A percentile compares a stretch with the other conserved stretches of the same genome.
These are phyloP conservation scores for Penicillium sp. DNA, from an alignment of 2,329 filamentous ascomycete genomes.

Conservation along the genomic window DNA sequence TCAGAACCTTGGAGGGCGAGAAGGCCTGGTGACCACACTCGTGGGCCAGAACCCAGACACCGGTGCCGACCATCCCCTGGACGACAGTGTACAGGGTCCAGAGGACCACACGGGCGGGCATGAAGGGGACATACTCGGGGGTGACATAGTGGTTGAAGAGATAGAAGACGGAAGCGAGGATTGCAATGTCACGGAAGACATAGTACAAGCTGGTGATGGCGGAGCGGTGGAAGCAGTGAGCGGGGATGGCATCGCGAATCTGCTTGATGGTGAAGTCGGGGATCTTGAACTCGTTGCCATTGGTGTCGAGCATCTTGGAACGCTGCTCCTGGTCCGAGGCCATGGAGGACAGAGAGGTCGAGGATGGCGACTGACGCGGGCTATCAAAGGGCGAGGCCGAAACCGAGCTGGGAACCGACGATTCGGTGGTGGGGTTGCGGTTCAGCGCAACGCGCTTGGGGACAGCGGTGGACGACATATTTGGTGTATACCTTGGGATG, in stretches of 20 bases:
- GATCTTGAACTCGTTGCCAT: conserved; percentile 91
- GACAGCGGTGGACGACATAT: conserved; percentile 57
- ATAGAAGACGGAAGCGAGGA: conserved; percentile 77
- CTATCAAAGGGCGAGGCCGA: conserved; percentile 63
- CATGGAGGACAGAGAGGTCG: conserved; percentile 90
- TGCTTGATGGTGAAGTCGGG: conserved; percentile 98
- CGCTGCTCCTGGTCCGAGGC: conserved; percentile 64
- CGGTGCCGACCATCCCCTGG: conserved; percentile 92
- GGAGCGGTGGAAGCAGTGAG: conserved; percentile 94
- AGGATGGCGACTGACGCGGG: conserved; percentile 70
- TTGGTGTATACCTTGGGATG: not conserved
- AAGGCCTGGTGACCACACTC: conserved; percentile 98
- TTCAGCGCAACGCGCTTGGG: conserved; percentile 54
- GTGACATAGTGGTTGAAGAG: conserved; percentile 89
- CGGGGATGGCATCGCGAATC: conserved; percentile 93
- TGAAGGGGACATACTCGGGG: conserved; percentile 77
- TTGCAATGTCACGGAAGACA: conserved; percentile 78
- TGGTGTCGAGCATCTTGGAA: conserved; percentile 78
- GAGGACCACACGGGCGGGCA: conserved; percentile 65
- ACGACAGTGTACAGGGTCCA: conserved; percentile 75
- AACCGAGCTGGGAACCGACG: conserved; percentile 59
- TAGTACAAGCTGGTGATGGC: conserved; percentile 75
- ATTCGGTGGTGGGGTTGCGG: conserved; percentile 58
- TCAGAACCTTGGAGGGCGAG: conserved; percentile 86
- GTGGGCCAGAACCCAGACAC: conserved; percentile 94